A percentile compares a stretch with the other conserved stretches of the same genome.
phyloP scores from a whole-genome alignment of 768 basidiomycete species.

The Hypholoma fasciculare region DNA sequence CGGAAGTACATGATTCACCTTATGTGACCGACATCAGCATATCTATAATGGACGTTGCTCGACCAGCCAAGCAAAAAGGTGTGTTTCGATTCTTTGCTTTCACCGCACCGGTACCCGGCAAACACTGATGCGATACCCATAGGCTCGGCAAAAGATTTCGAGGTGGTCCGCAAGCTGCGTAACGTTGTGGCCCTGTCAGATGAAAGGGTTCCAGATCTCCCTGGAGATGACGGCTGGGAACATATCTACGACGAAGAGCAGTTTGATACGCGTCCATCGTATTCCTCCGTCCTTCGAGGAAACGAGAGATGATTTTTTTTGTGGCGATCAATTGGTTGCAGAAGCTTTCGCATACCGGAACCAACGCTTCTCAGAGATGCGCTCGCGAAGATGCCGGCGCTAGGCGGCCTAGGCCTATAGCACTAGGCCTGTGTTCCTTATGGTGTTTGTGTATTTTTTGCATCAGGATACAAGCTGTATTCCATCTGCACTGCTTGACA shows the following conservation, averaged over 20 bases:
- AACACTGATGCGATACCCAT: background rate
- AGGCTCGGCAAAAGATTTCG: conserved; percentile 28
- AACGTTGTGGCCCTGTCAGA: conserved; percentile 21
- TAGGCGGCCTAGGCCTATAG: no score
- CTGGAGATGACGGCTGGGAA: conserved; percentile 20
- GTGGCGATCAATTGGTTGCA: background rate
- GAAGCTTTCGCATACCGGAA: no score
- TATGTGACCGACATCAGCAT: conserved; percentile 14
- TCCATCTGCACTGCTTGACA: no score
- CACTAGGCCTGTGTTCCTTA: no score
- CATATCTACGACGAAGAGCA: background rate
- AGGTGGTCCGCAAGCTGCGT: conserved; percentile 18
- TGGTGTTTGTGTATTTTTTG: no score
- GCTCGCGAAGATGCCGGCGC: no score
- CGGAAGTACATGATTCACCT: conserved; percentile 1
- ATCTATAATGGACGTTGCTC: conserved; percentile 30
- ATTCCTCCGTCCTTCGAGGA: background rate
- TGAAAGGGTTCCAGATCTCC: conserved; percentile 16
- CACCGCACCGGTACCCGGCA: background rate
- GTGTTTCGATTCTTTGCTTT: background rate
- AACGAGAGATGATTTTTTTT: background rate
- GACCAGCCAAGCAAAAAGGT: conserved; percentile 33
- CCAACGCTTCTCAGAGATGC: no score
- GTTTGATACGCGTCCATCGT: background rate
- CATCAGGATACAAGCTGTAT: no score